Conservation (phyloP, 2,329 filamentous ascomycete species). For the Botrytis fabae region DNA sequence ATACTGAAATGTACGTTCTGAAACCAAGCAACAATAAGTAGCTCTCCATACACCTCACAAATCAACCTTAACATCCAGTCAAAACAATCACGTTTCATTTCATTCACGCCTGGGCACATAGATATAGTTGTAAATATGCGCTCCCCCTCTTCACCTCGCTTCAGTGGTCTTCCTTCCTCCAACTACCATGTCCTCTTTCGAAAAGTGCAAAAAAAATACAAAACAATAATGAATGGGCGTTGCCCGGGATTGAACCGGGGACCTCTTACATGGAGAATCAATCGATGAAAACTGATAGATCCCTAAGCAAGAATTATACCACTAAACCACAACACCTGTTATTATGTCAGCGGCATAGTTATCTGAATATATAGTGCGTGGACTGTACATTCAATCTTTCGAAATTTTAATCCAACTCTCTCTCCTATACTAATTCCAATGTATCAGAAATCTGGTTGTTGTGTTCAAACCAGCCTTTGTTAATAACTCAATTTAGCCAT, state of each 20-base stretch:
- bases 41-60: not conserved
- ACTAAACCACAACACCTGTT: conserved; percentile 21
- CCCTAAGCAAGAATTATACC: conserved; percentile 24
- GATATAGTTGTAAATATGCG: not conserved
- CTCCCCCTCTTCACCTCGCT: not conserved
- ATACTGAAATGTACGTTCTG: no score
- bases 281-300: not conserved
- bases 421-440: not conserved
- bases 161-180: not conserved
- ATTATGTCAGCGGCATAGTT: accelerated
- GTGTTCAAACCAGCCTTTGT: not conserved
- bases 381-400: not conserved
- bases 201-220: not conserved
- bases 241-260: conserved; percentile 23
- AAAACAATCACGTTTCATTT: not conserved
- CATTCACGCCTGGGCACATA: not conserved
- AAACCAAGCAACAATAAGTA: no score
- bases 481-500: not conserved
- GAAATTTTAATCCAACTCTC: not conserved
- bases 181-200: not conserved
- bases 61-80: not conserved
- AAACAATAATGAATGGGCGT: not conserved
- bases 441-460: not conserved
- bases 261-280: conserved; percentile 16
- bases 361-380: not conserved